phyloP scores from a whole-genome alignment of 768 basidiomycete genomes.

The Terana coerulea region DNA sequence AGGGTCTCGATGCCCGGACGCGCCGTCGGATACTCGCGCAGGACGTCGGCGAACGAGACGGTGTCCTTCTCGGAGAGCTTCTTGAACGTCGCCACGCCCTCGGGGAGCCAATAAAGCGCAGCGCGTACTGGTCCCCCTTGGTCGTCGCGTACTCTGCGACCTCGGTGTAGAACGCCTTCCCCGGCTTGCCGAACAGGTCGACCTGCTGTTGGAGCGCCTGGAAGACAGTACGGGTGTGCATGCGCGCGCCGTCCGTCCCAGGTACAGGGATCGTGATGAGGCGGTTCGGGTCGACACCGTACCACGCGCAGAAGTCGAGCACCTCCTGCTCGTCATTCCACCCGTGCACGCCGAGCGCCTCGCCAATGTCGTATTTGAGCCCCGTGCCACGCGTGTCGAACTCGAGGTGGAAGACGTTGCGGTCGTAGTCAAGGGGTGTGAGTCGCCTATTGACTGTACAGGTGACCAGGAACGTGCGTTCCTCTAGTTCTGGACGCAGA shows the following conservation, averaged over 20 bases:
- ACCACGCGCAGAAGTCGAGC: conserved; percentile 86
- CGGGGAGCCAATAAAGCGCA: conserved; percentile 93
- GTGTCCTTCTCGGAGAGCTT: conserved; percentile 94
- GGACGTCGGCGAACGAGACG: conserved; percentile 86
- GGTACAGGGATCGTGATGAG: conserved; percentile 80
- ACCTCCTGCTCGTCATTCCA: conserved; percentile 95
- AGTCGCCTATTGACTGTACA: conserved; percentile 93
- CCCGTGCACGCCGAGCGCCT: conserved; percentile 95
- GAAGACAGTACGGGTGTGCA: conserved; percentile 92
- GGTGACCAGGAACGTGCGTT: conserved; percentile 90
- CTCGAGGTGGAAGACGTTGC: conserved; percentile 98
- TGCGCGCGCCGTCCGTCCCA: conserved; percentile 50
- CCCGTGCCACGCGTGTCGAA: conserved; percentile 91
- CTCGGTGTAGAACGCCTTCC: conserved; percentile 92
- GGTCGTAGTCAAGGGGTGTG: conserved; percentile 93
- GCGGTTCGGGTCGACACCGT: conserved; percentile 76
- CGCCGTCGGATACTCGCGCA: conserved; percentile 74
- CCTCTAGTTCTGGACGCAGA: conserved; percentile 81
- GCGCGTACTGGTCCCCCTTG: conserved; percentile 68
- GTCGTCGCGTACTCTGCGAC: conserved; percentile 72
- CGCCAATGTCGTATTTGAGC: conserved; percentile 92
- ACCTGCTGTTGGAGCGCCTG: conserved; percentile 96
- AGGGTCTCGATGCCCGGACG: conserved; percentile 79
- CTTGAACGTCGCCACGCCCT: conserved; percentile 91
- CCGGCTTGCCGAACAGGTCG: conserved; percentile 93